Evolutionary conservation across 805 yeast species (phyloP), one percentile per base, ranked within the genome.

Genomic region (Kodamaea nitidulidarum): DNA sequence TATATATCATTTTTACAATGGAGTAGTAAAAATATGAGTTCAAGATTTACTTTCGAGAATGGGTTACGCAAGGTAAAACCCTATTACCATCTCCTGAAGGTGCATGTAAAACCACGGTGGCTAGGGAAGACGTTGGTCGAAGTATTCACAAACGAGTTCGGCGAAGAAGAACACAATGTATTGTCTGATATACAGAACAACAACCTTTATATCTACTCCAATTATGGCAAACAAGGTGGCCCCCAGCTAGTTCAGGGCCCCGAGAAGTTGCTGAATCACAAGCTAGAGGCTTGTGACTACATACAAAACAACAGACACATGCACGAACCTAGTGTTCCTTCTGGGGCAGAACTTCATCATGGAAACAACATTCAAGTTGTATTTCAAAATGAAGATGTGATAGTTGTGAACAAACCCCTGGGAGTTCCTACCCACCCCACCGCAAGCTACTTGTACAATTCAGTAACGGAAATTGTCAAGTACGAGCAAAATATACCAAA

Each of bases 391-490:
- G 55, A 52, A 3, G 55, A 61, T 6, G 21, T 68, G 0, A 17
- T 74, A 11, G 78, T 76, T 17, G 66, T 75, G 2, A 58, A 71
- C 46, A 76, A 76, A 43, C 80, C 80, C 0, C 56, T 67, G 0
- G 81, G 81, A 0, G 55, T 75, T 2, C 79, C 81, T 1, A 73
- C 77, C 1, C 81, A 76, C 46, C 78, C 81, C 0, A 62, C 73
- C 0, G 70, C 73, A 6, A 66, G 59, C 28, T 73, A 67, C 46
- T 43, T 53, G 24, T 60, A 61, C 46, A 76, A 76, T 51, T 56
- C 73, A 1, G 44, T 76, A 15, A 59, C 65, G 7, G 76, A 71
- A 49, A 63, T 73, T 2, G 31, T 74, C 24, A 58, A 65, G 35
- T 45, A 51, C 25, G 70, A 67, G 7, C 41, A 58, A 14, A 30